Evolutionary conservation across 2,329 filamentous ascomycete genomes (phyloP), one percentile per base, ranked within the genome.

Genomic region (Diaporthe ilicicola): DNA sequence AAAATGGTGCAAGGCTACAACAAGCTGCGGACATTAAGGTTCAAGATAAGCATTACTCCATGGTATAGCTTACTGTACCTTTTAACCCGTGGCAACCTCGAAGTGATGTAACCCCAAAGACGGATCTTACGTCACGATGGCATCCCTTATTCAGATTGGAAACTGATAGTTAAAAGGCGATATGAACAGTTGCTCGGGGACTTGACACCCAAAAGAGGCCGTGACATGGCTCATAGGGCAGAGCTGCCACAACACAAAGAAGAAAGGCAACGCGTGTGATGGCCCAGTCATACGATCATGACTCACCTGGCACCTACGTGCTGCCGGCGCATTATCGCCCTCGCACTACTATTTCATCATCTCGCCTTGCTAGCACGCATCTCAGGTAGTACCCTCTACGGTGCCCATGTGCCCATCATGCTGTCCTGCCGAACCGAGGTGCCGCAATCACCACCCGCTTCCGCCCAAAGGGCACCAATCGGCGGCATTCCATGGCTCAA

Each of bases 261-360:
- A 39, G 3, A 62, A 22, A 27, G 27, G 56, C 56, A 32, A 3
- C 56, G 27, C n/a, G 42, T 48, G 27, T 62, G 42, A 32, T 62
- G n/a, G 24, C 55, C 29, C 10, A 34, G 44, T 64, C 59, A 50
- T 64, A 64, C 59, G 59, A 64, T 64, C 59, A 64, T 64, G 59
- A 64, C 59, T 64, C 59, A 64, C 59, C 6, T 50, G 59, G 27
- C 59, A 29, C 42, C 12, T 13, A 12, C 59, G 24, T 50, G n/a
- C 59, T 22, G 48, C 59, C 44, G 44, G 44, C 44, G 15, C 59
- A 64, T 64, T 50, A 64, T 64, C 59, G 42, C 44, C 12, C 42
- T 64, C 29, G 13, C 24, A 7, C 59, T 64, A 64, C 44, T 64
- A 64, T 64, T 64, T 64, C 59, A 64, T 64, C 59, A 64, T 64